Evolutionary conservation across 441 rosid genomes (phyloP).

Genomic region (Euphorbia celastroides): DNA sequence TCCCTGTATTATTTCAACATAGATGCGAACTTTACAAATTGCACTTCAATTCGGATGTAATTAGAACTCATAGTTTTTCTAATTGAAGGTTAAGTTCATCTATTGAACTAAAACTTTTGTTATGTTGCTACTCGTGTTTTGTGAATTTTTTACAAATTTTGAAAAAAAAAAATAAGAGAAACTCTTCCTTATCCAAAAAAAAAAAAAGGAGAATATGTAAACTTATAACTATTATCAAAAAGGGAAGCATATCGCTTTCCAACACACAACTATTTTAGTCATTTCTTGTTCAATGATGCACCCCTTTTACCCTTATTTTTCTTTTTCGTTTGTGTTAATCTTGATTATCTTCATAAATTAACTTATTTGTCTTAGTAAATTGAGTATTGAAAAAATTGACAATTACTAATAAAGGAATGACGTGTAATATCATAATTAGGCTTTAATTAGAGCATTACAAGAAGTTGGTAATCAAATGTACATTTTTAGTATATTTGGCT

Average conservation of each 20-base stretch:
- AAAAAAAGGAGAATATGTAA: constrained; percentile 19
- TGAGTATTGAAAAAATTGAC: background rate
- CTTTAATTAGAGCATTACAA: background rate
- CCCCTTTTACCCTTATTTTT: background rate
- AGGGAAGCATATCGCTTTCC: constrained; percentile 16
- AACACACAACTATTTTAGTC: constrained; percentile 8
- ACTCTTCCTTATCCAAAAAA: constrained; percentile 1
- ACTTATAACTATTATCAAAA: background rate
- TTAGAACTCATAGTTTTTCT: constrained; percentile 12
- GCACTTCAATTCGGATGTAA: too few species aligned
- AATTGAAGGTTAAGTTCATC: too few species aligned
- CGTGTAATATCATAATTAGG: background rate
- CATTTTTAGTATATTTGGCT: background rate
- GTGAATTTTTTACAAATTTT: background rate
- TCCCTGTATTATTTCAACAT: constrained; percentile 5
- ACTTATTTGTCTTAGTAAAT: background rate
- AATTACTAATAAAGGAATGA: background rate
- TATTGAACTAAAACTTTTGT: too few species aligned
- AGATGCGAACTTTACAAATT: too few species aligned
- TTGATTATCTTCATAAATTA: background rate
- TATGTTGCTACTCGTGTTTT: too few species aligned
- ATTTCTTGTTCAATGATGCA: constrained; percentile 15
- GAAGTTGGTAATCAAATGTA: background rate
- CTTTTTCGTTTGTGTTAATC: background rate
- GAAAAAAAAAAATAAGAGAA: background rate